phyloP scores from a whole-genome alignment of 169 alveolate species.

The Eimeria tenella region DNA sequence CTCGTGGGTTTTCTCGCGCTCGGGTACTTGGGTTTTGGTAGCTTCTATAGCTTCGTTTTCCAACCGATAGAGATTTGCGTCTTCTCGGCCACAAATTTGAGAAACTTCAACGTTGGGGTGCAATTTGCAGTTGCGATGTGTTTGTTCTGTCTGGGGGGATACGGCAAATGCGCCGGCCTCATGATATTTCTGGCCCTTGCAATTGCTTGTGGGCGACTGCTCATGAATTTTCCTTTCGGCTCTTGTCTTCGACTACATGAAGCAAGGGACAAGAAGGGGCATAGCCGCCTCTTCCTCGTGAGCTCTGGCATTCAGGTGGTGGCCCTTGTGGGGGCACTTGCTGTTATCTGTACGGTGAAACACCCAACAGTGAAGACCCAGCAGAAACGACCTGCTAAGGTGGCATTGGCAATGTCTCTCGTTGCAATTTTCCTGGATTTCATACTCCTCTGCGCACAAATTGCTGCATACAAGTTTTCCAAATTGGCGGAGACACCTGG shows the following conservation, averaged over 20 bases:
- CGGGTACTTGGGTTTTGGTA: constrained; percentile 10
- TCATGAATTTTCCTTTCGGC: not conserved
- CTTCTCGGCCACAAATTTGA: not conserved
- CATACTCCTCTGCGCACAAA: not conserved
- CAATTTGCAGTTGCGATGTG: constrained; percentile 9
- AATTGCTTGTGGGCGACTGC: not conserved
- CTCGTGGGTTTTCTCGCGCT: not conserved
- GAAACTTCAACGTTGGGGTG: constrained; percentile 4
- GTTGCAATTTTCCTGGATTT: not conserved
- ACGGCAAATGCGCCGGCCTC: constrained; percentile 16
- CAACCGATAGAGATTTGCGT: constrained; percentile 28
- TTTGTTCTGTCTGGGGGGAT: constrained; percentile 18
- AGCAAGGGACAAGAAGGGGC: not conserved
- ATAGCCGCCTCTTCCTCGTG: not conserved
- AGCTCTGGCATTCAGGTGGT: not conserved
- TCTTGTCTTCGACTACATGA: not conserved
- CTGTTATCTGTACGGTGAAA: not conserved
- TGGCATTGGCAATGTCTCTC: not conserved
- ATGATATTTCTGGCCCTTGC: not conserved
- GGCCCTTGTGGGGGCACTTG: not conserved
- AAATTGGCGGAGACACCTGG: not conserved
- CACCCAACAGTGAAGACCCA: not conserved
- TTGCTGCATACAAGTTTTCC: not conserved
- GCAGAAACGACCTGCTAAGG: not conserved
- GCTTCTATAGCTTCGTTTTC: constrained; percentile 40